Evolutionary conservation across 2,329 filamentous ascomycete genomes (phyloP), one percentile per base, ranked within the genome.

Genomic region (Cytospora piceicola): DNA sequence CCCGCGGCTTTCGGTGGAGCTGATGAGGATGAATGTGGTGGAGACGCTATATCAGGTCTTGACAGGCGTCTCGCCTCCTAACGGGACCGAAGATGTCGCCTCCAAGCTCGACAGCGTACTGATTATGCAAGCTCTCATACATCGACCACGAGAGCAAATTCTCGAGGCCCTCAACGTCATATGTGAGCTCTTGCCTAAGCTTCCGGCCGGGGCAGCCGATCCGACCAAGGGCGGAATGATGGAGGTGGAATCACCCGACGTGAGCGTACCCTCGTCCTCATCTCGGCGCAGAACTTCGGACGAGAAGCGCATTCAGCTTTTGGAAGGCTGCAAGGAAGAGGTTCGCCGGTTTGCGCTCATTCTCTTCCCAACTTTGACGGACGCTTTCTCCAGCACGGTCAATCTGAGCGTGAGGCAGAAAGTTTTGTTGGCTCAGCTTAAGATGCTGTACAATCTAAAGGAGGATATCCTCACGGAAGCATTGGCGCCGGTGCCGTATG

Each of bases 81-180:
- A 83, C 68, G 91, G 90, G 39, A 89, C 85, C 1, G 89, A 93
- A 42, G 89, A 94, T 75, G 86, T 93, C 65, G 90, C 89, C 34
- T 90, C 87, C 46, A 97, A 96, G 78, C 90, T 98, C 69, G 94
- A 98, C 77, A 97, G 93, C 74, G 94, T 98, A 63, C 87, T 99
- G 55, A 95, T 99, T 73, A 99, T 99, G 96, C 95, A 99, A 79
- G 93, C 96, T 46, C 83, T 99, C 69, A 97, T 99, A 61, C 95
- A 98, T 74, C 89, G 94, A 51, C 95, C 95, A 8, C 89, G 94
- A 64, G 96, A 99, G 71, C 95, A 99, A 77, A 92, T 99, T 22
- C 95, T 94, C 71, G 95, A 99, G 80, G 97, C 96, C 1, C 85
- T 99, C 69, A 98, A 98, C 75, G 93, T 99, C 69, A 93, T 99